phyloP scores from a whole-genome alignment of 768 basidiomycete genomes.

The Pleurotus cornucopiae region DNA sequence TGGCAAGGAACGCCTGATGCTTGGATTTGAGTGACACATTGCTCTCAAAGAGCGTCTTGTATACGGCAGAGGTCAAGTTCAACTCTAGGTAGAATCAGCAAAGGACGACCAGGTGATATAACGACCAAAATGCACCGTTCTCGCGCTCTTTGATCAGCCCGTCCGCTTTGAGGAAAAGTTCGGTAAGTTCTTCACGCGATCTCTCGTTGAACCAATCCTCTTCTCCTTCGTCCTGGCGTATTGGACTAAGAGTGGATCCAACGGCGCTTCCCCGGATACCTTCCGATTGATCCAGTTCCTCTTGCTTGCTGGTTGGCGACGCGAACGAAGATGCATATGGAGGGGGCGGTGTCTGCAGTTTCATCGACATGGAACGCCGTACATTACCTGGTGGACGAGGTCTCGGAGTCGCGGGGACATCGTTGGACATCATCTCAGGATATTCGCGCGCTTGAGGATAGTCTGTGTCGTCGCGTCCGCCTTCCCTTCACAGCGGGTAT shows the following conservation, averaged over 20 bases:
- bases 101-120: neutral
- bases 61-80: conserved; percentile 59
- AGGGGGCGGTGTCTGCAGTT: conserved; percentile 46
- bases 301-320: conserved; percentile 17
- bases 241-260: conserved; percentile 8
- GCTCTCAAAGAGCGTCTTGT: conserved; percentile 66
- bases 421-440: conserved; percentile 27
- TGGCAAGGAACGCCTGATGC: conserved; percentile 67
- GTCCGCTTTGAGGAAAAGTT: conserved; percentile 68
- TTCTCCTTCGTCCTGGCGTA: conserved; percentile 10
- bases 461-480: neutral
- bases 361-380: conserved; percentile 41
- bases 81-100: conserved; percentile 42
- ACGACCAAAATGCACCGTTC: conserved; percentile 49
- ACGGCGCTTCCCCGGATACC: conserved; percentile 17
- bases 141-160: conserved; percentile 74
- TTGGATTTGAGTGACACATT: conserved; percentile 66
- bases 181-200: conserved; percentile 71
- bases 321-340: conserved; percentile 47
- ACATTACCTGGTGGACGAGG: conserved; percentile 70
- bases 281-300: conserved; percentile 2
- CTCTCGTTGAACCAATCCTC: conserved; percentile 53
- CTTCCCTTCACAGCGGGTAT: too few species aligned
- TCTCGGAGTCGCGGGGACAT: conserved; percentile 47
- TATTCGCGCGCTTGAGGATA: neutral